Evolutionary conservation across 2,329 filamentous ascomycete species (phyloP).

Genomic region (Aspergillus calidoustus): DNA sequence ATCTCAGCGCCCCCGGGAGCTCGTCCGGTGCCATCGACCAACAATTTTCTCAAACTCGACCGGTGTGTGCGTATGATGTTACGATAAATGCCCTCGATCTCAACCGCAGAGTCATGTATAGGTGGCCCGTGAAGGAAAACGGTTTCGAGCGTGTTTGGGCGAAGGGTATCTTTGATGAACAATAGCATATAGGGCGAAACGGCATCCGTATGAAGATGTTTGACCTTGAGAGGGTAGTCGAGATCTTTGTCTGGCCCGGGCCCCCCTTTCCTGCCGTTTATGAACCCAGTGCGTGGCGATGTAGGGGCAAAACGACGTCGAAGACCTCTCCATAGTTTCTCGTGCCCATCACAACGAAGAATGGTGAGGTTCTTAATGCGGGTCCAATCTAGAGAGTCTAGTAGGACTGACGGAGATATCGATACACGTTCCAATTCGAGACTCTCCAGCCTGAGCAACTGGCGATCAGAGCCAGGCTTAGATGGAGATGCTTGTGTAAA

Average conservation of each 20-base stretch:
- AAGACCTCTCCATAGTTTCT: slow-evolving; percentile 75
- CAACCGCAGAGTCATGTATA: slow-evolving; percentile 61
- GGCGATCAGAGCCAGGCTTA: slow-evolving; percentile 31
- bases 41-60: slow-evolving; percentile 70
- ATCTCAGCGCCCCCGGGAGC: slow-evolving; percentile 42
- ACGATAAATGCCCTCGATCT: slow-evolving; percentile 72
- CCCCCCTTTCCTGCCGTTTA: slow-evolving; percentile 14
- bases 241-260: slow-evolving; percentile 9
- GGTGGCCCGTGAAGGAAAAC: slow-evolving; percentile 74
- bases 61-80: slow-evolving; percentile 73
- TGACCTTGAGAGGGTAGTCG: slow-evolving; percentile 69
- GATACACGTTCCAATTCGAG: slow-evolving; percentile 76
- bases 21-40: slow-evolving; percentile 70
- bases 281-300: slow-evolving; percentile 14
- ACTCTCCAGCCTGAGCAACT: slow-evolving; percentile 66
- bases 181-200: slow-evolving; percentile 70
- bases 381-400: slow-evolving; percentile 75
- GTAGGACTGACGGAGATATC: slow-evolving; percentile 72
- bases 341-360: slow-evolving; percentile 73
- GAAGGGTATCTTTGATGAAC: slow-evolving; percentile 77
- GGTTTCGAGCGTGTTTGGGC: slow-evolving; percentile 78
- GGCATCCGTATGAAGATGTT: slow-evolving; percentile 74
- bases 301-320: slow-evolving; percentile 63
- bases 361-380: slow-evolving; percentile 73
- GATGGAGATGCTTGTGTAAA: background rate